Conservation (phyloP, 371 early-diverging fungal genomes). For the Parasitella parasitica region DNA sequence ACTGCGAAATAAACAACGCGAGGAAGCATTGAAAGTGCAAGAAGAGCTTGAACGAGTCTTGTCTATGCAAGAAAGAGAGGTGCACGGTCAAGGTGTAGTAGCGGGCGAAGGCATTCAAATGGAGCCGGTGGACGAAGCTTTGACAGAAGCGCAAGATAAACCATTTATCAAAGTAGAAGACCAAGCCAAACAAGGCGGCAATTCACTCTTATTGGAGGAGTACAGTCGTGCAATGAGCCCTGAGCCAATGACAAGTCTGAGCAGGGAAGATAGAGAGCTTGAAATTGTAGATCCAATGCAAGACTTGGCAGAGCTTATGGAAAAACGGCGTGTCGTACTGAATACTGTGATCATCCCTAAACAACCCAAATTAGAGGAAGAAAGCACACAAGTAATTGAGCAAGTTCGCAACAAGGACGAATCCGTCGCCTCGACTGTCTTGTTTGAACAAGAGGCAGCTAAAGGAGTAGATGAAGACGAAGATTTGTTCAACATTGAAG, state of each 20-base stretch:
- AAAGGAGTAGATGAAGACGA: slow-evolving; percentile 81
- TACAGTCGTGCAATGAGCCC: slow-evolving; percentile 73
- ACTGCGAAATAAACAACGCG: slow-evolving; percentile 59
- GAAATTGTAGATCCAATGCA: slow-evolving; percentile 62
- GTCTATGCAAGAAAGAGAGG: slow-evolving; percentile 52
- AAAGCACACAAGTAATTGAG: slow-evolving; percentile 5
- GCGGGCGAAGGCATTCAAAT: slow-evolving; percentile 43
- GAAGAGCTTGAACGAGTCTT: slow-evolving; percentile 64
- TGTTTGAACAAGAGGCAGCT: slow-evolving; percentile 74
- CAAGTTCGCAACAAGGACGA: slow-evolving; percentile 27
- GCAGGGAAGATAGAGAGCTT: slow-evolving; percentile 56
- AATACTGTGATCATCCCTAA: slow-evolving; percentile 58
- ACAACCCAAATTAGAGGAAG: slow-evolving; percentile 28
- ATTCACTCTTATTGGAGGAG: slow-evolving; percentile 25
- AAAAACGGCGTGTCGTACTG: slow-evolving; percentile 58
- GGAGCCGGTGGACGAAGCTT: slow-evolving; percentile 47
- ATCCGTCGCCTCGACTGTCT: slow-evolving; percentile 41
- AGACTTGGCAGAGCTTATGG: slow-evolving; percentile 61
- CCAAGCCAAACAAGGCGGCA: slow-evolving; percentile 11
- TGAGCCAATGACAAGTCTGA: slow-evolving; percentile 47
- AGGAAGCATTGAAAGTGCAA: slow-evolving; percentile 69
- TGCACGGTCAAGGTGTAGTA: slow-evolving; percentile 50
- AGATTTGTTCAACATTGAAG: slow-evolving; percentile 80
- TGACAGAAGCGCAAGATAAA: slow-evolving; percentile 45
- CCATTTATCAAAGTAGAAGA: slow-evolving; percentile 12